Evolutionary conservation across 129 eudicot genomes (phyloP), one percentile per base, ranked within the genome.

Genomic region (Chrysanthemum seticuspe): DNA sequence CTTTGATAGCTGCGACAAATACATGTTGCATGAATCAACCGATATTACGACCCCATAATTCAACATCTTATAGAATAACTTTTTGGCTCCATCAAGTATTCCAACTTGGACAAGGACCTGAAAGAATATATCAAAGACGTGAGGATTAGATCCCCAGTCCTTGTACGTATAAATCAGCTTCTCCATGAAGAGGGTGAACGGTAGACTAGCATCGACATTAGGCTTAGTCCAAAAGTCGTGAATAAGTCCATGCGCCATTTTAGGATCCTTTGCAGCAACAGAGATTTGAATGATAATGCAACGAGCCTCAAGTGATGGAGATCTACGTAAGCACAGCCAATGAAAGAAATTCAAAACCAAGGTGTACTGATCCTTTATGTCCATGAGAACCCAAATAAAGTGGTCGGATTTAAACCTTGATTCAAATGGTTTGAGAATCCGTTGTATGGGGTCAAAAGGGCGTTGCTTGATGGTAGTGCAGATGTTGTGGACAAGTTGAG

Each of bases 351-450:
- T 84, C 70, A 90, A 40, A 47, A 88, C 97, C 23, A 90, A 80
- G 11, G 57, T 73, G 80, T 90, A 95, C 69, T 95, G 91, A 11
- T 77, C 74, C 71, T 78, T 88, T 72, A 95, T 85, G 76, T 83
- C 81, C 96, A 95, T 90, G 21, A 95, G 79, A 78, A 95, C 94
- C 99, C 99, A 90, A 60, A 95, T 83, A 70, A 95, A 85, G 82
- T 95, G 97, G 73, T 90, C 91, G 56, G 85, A 80, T 74, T 80
- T 86, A 70, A 95, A 85, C 67, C 62, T 88, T 55, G 96, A 78
- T 68, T 95, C 99, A 19, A 84, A 95, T 10, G 96, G 91, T 75
- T 68, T 88, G 59, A 95, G 51, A 66, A 88, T 59, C 51, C 74
- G 85, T 34, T 81, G 77, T 13, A 95, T 55, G 65, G 89, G 76